phyloP scores from a whole-genome alignment of 192 early-diverging fungal species.

The Mortierella alpina region DNA sequence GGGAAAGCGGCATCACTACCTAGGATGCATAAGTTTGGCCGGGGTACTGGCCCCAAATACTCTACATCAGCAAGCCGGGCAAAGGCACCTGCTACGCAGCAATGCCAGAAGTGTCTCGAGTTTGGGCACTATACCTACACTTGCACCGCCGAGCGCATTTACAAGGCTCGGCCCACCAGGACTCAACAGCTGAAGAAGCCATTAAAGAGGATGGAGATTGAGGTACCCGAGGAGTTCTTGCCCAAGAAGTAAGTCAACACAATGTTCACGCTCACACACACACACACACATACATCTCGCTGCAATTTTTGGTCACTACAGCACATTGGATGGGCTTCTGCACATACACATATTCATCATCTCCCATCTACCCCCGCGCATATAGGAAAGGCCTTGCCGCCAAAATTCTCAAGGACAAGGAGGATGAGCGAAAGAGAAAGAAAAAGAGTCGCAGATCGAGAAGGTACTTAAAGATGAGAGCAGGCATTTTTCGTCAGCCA shows the following conservation, averaged over 20 bases:
- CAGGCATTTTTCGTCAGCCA: not conserved
- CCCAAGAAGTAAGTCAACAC: constrained; percentile 44
- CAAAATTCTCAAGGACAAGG: constrained; percentile 60
- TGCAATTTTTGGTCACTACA: not conserved
- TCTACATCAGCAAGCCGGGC: constrained; percentile 18
- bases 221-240: constrained; percentile 61
- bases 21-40: constrained; percentile 27
- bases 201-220: constrained; percentile 56
- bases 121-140: constrained; percentile 69
- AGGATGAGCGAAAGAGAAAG: constrained; percentile 45
- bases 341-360: not conserved
- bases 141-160: constrained; percentile 58
- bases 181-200: constrained; percentile 71
- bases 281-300: not conserved
- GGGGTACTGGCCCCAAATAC: constrained; percentile 27
- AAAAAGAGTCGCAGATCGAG: constrained; percentile 19
- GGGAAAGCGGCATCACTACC: not conserved
- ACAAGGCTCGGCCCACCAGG: constrained; percentile 64
- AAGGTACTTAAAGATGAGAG: not conserved
- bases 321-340: not conserved
- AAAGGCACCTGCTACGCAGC: constrained; percentile 60
- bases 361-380: not conserved
- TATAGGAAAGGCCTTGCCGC: constrained; percentile 58
- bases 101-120: constrained; percentile 70
- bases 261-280: not conserved